Conservation (phyloP, 345 rosid species). For the Eucalyptus pauciflora region DNA sequence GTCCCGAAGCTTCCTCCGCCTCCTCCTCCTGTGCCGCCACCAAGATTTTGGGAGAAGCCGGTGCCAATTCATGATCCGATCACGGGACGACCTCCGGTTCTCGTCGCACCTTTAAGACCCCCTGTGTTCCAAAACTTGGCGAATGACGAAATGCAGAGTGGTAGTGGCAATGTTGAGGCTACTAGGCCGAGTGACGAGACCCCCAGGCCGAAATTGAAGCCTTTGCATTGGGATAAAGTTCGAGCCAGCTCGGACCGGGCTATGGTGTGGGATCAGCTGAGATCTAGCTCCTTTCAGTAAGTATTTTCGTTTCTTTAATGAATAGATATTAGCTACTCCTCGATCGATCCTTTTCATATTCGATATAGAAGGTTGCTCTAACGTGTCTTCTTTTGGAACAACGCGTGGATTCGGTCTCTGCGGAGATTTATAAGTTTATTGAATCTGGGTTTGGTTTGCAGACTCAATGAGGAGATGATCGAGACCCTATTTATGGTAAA, state of each 20-base stretch:
- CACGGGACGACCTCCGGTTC: conserved; percentile 26
- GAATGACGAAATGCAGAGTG: conserved; percentile 5
- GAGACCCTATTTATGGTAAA: conserved; percentile 75
- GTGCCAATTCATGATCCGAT: not conserved
- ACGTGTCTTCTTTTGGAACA: not conserved
- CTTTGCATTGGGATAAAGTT: conserved; percentile 99
- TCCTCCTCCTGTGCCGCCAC: conserved; percentile 64
- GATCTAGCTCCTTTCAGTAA: conserved; percentile 90
- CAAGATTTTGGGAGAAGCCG: conserved; percentile 40
- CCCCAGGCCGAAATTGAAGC: conserved; percentile 64
- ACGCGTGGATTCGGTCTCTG: not conserved
- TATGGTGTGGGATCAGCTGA: conserved; percentile 96
- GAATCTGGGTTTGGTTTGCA: conserved; percentile 10
- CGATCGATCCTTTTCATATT: not conserved
- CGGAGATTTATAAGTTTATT: not conserved
- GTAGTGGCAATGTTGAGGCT: conserved; percentile 6
- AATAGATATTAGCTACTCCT: not conserved
- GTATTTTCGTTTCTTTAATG: conserved; percentile 4
- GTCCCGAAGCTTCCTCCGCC: conserved; percentile 54
- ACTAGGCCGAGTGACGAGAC: conserved; percentile 28
- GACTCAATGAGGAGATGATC: conserved; percentile 96
- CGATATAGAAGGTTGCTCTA: not conserved
- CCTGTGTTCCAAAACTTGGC: conserved; percentile 3
- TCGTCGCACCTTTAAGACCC: conserved; percentile 25
- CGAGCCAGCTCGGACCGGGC: conserved; percentile 80